Base-by-base conservation (phyloP, 2,329 filamentous ascomycete genomes). In the Fusarium kyushuense region DNA sequence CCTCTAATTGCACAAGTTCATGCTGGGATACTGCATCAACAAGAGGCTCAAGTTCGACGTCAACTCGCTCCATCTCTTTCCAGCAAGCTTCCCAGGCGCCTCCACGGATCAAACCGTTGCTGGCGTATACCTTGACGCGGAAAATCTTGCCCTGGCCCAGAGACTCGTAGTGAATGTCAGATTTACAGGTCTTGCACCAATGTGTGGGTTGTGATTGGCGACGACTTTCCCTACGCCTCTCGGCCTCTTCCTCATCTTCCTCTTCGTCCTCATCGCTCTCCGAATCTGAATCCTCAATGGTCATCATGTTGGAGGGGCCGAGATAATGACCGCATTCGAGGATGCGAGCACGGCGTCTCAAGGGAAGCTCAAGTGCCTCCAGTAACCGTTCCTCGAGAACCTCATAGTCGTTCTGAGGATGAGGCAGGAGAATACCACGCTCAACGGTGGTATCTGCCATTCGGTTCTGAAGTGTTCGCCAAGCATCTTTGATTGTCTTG, bases 1-100 rank as follows among this genome's bases (percentile, higher is more conserved):
- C 78, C 36, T 81, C 82, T 11, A 90, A 78, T n/a, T 80, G 81
- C 60, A 89, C 86, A 21, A 94, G 80, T 68, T 89, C 87, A 19
- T 85, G 84, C 54, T 89, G 84, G 14, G 90, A 75, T 2, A 83
- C 79, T 0, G 86, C 77, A 19, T 89, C 86, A 13, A 94, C 85
- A 74, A 90, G 87, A 5, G 96, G 92, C 72, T 92, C 88, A 53
- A 99, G 88, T 78, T 98, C 95, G 2, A 97, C 92, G 75, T 99
- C 96, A 1, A 98, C 93, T n/a, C 95, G 88, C 80, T 99, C 96
- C 96, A 99, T 99, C 79, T 98, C 95, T 71, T 89, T 92, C 95
- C 95, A 99, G 60, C 93, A 95, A 3, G 94, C 94, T 6, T 88
- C 88, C 96, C 96, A 99, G 0, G 96, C 95, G 0, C 93, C 93